phyloP scores from a whole-genome alignment of 441 rosid genomes.

The Codiaeum variegatum region DNA sequence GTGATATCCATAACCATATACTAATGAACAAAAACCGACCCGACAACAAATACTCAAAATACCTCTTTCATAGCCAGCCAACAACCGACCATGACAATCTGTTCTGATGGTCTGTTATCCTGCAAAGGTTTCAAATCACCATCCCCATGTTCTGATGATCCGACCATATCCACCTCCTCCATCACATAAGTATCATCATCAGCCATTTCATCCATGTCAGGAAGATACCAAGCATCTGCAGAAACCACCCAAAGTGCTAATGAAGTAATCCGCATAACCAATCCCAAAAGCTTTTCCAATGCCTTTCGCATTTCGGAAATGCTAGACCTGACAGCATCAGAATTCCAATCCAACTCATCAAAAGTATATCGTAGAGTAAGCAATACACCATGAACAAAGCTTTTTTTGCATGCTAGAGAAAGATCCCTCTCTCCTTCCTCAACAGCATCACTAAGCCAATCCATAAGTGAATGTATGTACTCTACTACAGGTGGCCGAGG shows the following conservation, averaged over 20 bases:
- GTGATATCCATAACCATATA: constrained; percentile 2
- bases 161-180: constrained; percentile 39
- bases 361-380: constrained; percentile 86
- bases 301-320: constrained; percentile 63
- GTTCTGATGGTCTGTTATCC: constrained; percentile 58
- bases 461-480: constrained; percentile 66
- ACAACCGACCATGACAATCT: constrained; percentile 93
- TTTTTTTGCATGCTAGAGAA: constrained; percentile 73
- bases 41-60: constrained; percentile 25
- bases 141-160: constrained; percentile 37
- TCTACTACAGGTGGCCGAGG: constrained; percentile 55
- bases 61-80: constrained; percentile 99
- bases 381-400: constrained; percentile 93
- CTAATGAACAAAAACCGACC: constrained; percentile 20
- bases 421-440: constrained; percentile 83
- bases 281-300: constrained; percentile 69
- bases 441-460: constrained; percentile 73
- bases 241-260: constrained; percentile 96
- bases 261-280: constrained; percentile 76
- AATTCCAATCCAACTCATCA: constrained; percentile 95
- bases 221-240: constrained; percentile 85
- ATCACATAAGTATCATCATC: constrained; percentile 57
- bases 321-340: constrained; percentile 54
- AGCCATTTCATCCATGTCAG: constrained; percentile 80
- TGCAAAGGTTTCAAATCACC: constrained; percentile 31